Base-by-base conservation (phyloP, 345 rosid species). In the Lepidium africanum region DNA sequence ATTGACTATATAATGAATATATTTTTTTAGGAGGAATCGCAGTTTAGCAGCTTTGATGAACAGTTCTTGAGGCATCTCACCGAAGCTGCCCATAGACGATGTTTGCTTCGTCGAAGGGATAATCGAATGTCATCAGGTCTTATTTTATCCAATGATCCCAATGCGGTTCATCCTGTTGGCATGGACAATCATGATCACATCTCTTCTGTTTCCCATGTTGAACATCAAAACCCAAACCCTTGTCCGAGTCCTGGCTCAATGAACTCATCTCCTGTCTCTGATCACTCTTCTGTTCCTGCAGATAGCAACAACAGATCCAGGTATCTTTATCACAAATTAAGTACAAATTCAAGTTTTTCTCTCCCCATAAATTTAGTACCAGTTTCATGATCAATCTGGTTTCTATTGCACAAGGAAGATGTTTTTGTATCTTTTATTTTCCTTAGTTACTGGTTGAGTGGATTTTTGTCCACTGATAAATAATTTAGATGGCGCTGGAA, bases 11-110 rank as follows among this genome's bases (percentile, higher is more conserved):
- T 7, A 5, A 7, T 13, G 70, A 2, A 16, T 72, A 3, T 25
- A 15, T n/a, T 17, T 42, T 74, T 41, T 19, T 81, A 85, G 93
- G 90, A 84, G 72, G 67, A 72, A 41, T 77, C 84, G 3, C 78
- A 72, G 56, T 84, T 82, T 36, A 87, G 82, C 13, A 74, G 65
- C 59, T 67, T 85, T 51, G 94, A 88, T 45, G 96, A 87, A 62
- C 82, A 62, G 10, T 74, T 90, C 65, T 70, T 83, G 82, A 86
- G 77, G 79, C 96, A 82, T 61, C 69, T 88, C 59, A 82, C 90
- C 52, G 83, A 81, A 71, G 81, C 85, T 63, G 79, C 81, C 0
- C 80, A 81, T 63, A 74, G 86, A 63, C 86, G 81, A 69, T 83
- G 67, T 50, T 68, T 82, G 73, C 49, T 81, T 32, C 78, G 60